A percentile compares a stretch with the other conserved stretches of the same genome.
These are phyloP conservation scores for Holtermannia corniformis DNA, from an alignment of 768 basidiomycete genomes.

Conservation along the genomic window DNA sequence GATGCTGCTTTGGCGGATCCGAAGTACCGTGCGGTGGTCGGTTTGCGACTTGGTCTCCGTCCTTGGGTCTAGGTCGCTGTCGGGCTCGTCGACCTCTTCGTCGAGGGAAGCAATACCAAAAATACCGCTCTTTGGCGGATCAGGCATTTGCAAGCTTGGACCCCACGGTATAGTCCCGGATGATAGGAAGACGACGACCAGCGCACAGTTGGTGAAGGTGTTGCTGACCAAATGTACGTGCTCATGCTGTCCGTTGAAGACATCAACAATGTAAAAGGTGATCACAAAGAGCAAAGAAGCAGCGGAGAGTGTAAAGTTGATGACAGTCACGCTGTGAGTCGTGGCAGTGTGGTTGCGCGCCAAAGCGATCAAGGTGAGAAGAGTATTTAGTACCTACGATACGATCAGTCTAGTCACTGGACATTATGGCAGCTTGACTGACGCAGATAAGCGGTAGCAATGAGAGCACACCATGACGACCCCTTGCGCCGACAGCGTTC, in stretches of 20 bases:
- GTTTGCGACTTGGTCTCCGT: too few relatives aligned
- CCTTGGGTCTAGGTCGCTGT: not conserved
- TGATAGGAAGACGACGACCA: not conserved
- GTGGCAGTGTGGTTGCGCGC: not conserved
- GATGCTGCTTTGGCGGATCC: not conserved
- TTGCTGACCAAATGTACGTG: not conserved
- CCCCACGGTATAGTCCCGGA: not conserved
- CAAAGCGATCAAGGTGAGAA: too few relatives aligned
- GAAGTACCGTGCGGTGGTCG: not conserved
- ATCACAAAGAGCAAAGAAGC: not conserved
- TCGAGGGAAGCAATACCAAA: not conserved
- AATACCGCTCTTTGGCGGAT: not conserved
- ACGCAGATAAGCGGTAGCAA: too few relatives aligned
- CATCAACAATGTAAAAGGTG: not conserved
- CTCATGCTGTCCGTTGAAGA: not conserved
- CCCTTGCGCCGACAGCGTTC: too few relatives aligned
- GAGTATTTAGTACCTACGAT: too few relatives aligned
- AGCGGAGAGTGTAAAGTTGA: not conserved
- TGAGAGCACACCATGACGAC: too few relatives aligned
- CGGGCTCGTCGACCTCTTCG: not conserved
- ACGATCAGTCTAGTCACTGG: too few relatives aligned
- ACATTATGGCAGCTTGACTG: too few relatives aligned
- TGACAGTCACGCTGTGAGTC: too few relatives aligned
- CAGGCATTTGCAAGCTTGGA: not conserved
- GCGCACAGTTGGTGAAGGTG: not conserved